Base-by-base conservation (phyloP, 805 yeast species). In the Barnettozyma salicaria region DNA sequence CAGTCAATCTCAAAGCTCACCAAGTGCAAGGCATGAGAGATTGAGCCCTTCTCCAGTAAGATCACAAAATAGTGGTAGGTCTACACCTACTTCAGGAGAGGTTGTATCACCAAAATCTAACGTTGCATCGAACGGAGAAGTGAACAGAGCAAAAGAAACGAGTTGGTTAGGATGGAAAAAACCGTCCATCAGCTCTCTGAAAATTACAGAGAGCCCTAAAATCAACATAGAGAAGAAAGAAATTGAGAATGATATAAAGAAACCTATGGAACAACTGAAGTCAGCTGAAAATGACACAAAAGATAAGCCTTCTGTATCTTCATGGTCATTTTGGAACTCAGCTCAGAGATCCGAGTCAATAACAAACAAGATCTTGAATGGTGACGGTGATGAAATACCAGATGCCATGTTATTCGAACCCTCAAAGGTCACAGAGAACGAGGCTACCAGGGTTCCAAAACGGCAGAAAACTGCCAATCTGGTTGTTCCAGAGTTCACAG, bases 151-250 rank as follows among this genome's bases (percentile, higher is more conserved):
- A 4, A 20, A 19, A 6, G 43, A 40, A 11, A 16, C 27, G 6
- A 33, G 32, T 5, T 52, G 57, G 57, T 41, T 48, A 12, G 40
- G 41, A 3, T 52, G 57, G 57, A 39, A 45, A 19, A 51, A 43
- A 24, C 47, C 55, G 3, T 52, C 57, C 3, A 17, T 42, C 17
- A 43, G 49, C 2, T 52, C 56, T 3, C 19, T 49, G 20, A 43
- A 34, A 34, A 49, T 39, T 27, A 45, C 40, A 9, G 35, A 34
- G 14, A 22, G 25, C 6, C 27, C 34, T 46, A 17, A 50, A 51
- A 14, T 66, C 67, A 21, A 65, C 65, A 25, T 52, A 55, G 30
- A n/a, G 27, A 38, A 30, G 27, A 30, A 22, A 11, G 28, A 36
- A 19, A 23, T 27, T 3, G 12, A 18, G 13, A 37, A 38, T 17